phyloP scores from a whole-genome alignment of 2,329 filamentous ascomycete species.

The Aspergillus terreus region DNA sequence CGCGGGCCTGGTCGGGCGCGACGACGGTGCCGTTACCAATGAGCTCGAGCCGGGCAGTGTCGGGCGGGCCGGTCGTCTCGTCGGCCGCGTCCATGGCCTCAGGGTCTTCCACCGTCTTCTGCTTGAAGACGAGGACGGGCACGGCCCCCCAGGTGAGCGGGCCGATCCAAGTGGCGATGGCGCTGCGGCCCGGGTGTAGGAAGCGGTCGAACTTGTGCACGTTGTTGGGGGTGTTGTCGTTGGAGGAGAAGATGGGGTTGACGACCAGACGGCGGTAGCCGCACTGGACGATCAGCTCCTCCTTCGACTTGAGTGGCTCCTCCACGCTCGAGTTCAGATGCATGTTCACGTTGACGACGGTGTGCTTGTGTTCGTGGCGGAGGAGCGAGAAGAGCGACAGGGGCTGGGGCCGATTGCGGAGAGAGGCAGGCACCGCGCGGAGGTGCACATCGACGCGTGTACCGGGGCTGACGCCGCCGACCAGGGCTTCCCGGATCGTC shows the following conservation, averaged over 20 bases:
- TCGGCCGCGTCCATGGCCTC: conserved; percentile 44
- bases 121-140: conserved; percentile 83
- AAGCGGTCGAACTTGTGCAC: conserved; percentile 96
- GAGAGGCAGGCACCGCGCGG: conserved; percentile 52
- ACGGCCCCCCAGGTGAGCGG: conserved; percentile 92
- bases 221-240: conserved; percentile 89
- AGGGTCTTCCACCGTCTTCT: conserved; percentile 28
- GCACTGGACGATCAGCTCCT: conserved; percentile 86
- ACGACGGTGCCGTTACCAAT: conserved; percentile 85
- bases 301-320: conserved; percentile 81
- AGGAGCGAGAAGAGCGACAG: conserved; percentile 80
- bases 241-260: conserved; percentile 84
- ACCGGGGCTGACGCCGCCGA: conserved; percentile 82
- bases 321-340: conserved; percentile 74
- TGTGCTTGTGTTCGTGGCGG: conserved; percentile 91
- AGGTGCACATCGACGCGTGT: conserved; percentile 80
- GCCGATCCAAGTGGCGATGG: conserved; percentile 83
- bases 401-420: conserved; percentile 55
- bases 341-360: conserved; percentile 84
- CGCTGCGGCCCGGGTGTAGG: conserved; percentile 84
- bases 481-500: conserved; percentile 73
- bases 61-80: conserved; percentile 36
- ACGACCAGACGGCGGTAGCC: conserved; percentile 82
- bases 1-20: conserved; percentile 67
- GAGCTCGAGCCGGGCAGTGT: conserved; percentile 58